phyloP scores from a whole-genome alignment of 2,329 filamentous ascomycete species.

The Claviceps sp. region DNA sequence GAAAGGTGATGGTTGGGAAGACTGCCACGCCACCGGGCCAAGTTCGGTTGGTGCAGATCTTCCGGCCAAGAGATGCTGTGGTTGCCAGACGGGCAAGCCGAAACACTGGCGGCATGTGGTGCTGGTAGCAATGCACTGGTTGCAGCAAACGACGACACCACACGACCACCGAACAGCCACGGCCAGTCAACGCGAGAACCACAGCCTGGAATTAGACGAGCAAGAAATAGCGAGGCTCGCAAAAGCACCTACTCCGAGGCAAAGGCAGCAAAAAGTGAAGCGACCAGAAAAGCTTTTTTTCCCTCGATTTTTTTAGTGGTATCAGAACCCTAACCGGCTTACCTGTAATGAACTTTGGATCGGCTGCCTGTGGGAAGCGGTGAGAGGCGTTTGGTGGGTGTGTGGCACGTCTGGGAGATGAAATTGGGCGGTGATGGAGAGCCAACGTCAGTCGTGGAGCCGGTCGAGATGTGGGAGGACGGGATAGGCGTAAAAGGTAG shows the following conservation, averaged over 20 bases:
- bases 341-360: neutral
- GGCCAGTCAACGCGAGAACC: neutral
- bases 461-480: neutral
- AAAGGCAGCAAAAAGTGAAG: neutral
- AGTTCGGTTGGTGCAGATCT: constrained; percentile 7
- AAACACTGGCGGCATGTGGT: neutral
- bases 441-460: neutral
- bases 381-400: neutral
- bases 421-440: constrained; percentile 1
- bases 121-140: neutral
- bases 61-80: neutral
- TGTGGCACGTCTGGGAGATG: neutral
- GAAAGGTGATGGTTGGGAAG: constrained; percentile 2
- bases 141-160: neutral
- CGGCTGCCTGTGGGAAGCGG: neutral
- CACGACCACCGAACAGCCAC: neutral
- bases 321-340: neutral
- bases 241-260: neutral
- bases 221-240: neutral
- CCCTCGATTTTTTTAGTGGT: neutral
- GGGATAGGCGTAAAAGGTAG: neutral
- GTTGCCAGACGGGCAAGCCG: constrained; percentile 1
- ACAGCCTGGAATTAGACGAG: neutral
- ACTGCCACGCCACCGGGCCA: constrained; percentile 7
- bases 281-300: neutral